These are phyloP conservation scores for California macrophylla DNA, from an alignment of 441 rosid species.

Conservation along the genomic window DNA sequence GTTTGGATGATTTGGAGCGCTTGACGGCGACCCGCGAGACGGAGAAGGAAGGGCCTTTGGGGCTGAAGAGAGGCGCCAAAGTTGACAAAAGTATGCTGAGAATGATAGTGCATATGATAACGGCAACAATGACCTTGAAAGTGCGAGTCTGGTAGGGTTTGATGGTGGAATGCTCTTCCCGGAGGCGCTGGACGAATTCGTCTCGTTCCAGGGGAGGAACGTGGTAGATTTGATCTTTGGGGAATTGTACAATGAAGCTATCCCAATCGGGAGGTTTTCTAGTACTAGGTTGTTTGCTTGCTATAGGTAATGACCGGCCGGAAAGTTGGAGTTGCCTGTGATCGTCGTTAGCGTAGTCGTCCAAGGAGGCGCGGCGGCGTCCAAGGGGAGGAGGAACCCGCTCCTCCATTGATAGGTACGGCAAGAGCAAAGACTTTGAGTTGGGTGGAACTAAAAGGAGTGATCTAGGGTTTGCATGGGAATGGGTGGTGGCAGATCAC, in stretches of 20 bases:
- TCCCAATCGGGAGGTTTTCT: not conserved
- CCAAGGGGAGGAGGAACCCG: conserved; percentile 17
- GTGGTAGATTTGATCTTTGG: conserved; percentile 37
- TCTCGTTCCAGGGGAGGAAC: conserved; percentile 32
- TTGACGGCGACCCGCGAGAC: conserved; percentile 14
- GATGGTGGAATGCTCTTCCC: not conserved
- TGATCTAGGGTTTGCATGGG: conserved; percentile 30
- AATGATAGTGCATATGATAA: not conserved
- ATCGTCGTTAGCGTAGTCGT: not conserved
- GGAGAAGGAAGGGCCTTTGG: conserved; percentile 21
- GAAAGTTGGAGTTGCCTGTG: not conserved
- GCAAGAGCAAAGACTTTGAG: conserved; percentile 16
- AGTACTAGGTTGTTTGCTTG: not conserved
- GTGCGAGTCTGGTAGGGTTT: not conserved
- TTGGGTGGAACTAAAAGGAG: conserved; percentile 4
- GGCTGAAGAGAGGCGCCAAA: conserved; percentile 3
- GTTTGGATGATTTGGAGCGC: not conserved
- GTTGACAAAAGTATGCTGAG: not conserved
- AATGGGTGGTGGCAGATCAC: conserved; percentile 12
- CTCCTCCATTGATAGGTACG: conserved; percentile 38
- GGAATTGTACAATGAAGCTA: conserved; percentile 35
- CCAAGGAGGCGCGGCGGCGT: too few relatives aligned
- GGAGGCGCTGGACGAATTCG: conserved; percentile 20
- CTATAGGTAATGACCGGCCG: too few relatives aligned
- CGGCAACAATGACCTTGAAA: conserved; percentile 5